Base-by-base conservation (phyloP, 2,329 filamentous ascomycete species). In the Coniochaeta sp. region DNA sequence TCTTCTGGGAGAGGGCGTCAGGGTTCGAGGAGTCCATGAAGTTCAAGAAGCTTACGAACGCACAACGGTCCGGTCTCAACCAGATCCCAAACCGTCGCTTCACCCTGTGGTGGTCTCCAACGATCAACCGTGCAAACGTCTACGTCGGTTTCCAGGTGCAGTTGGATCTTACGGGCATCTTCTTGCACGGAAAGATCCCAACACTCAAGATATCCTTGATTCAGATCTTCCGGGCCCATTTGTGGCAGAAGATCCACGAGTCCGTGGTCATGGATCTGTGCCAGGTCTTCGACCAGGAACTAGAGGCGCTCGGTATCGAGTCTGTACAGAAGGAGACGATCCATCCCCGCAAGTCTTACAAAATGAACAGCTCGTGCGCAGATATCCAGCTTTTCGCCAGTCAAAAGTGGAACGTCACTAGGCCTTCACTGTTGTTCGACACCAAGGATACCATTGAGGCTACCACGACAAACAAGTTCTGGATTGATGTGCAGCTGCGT, bases 201-300 rank as follows among this genome's bases (percentile, higher is more conserved):
- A 99, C 94, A 0, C 72, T 99, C 40, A 99, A 99, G 73, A 99
- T 99, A 56, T 96, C 91, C n/a, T n/a, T n/a, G n/a, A n/a, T n/a
- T n/a, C 94, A 99, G 67, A 99, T 99, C 61, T 99, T 99, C 88
- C 86, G 94, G 66, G 94, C 95, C 50, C 94, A 99, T 82, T 85
- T 99, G 76, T 99, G 94, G 94, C 94, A 99, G 69, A 99, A 99
- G 78, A 97, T 99, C 46, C 95, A 99, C 70, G 94, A 99, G 70
- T 95, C 89, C 1, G 91, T 97, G 0, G 92, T 96, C 30, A 99
- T 99, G 94, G 94, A 99, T 77, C 71, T 99, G 64, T 97, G 94
- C 61, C 95, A 99, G 66, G 94, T 99, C 13, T 96, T 99, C 61
- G 94, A 99, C 60, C 92, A 97, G 65, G 94, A 99, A 67, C 75